Evolutionary conservation across 805 yeast genomes (phyloP).

Genomic region (Dipodascopsis tothii): DNA sequence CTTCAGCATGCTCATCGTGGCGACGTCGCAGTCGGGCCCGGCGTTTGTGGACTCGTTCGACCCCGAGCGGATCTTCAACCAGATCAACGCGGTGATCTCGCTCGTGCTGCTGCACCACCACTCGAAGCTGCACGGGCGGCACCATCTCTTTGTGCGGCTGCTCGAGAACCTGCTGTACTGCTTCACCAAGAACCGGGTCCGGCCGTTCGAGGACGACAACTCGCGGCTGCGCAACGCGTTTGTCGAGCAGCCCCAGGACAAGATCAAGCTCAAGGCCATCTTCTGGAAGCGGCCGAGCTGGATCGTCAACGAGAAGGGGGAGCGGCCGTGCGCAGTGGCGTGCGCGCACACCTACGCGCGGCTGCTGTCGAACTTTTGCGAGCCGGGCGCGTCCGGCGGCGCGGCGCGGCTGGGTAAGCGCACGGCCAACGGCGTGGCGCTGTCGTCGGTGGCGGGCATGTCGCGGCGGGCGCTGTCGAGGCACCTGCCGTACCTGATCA

Average conservation of each 20-base stretch:
- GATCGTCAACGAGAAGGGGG: not conserved
- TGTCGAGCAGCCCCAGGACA: not conserved
- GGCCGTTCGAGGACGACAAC: not conserved
- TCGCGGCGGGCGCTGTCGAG: slow-evolving; percentile 54
- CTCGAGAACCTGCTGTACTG: slow-evolving; percentile 47
- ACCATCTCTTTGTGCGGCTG: slow-evolving; percentile 52
- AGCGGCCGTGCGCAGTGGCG: slow-evolving; percentile 3
- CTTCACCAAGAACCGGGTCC: slow-evolving; percentile 30
- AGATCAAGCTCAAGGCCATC: not conserved
- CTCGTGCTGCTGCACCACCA: slow-evolving; percentile 61
- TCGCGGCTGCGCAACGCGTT: not conserved
- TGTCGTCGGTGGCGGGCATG: slow-evolving; percentile 46
- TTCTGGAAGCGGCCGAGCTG: not conserved
- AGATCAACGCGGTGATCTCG: slow-evolving; percentile 47
- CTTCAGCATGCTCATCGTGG: slow-evolving; percentile 36
- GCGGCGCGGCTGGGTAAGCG: slow-evolving; percentile 3
- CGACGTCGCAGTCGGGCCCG: slow-evolving; percentile 24
- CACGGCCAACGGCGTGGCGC: slow-evolving; percentile 20
- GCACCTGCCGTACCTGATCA: slow-evolving; percentile 51
- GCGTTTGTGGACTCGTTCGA: slow-evolving; percentile 17
- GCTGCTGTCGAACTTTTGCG: slow-evolving; percentile 14
- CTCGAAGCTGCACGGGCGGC: slow-evolving; percentile 59
- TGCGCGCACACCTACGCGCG: slow-evolving; percentile 16
- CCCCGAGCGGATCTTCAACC: slow-evolving; percentile 33
- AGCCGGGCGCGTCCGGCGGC: slow-evolving; percentile 6